Conservation (phyloP, 495 filamentous ascomycete genomes). For the Aspergillus ostianus region DNA sequence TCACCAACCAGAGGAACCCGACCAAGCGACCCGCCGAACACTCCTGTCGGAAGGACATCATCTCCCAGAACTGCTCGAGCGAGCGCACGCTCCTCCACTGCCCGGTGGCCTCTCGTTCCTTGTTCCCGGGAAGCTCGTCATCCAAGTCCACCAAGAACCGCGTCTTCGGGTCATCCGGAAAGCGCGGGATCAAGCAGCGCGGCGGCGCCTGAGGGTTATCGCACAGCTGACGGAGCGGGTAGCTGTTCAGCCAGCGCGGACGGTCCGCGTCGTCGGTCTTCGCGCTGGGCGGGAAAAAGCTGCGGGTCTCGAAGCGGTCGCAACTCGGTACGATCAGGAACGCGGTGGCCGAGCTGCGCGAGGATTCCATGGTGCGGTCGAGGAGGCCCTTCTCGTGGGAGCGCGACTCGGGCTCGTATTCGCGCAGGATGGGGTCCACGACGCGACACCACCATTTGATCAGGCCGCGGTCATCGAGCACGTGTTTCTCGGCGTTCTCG, state of each 20-base stretch:
- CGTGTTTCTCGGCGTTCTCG: slow-evolving; percentile 81
- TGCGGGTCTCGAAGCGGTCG: slow-evolving; percentile 68
- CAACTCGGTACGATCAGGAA: slow-evolving; percentile 87
- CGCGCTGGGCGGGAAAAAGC: slow-evolving; percentile 52
- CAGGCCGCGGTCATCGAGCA: slow-evolving; percentile 85
- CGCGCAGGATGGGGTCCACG: slow-evolving; percentile 67
- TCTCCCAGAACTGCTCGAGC: slow-evolving; percentile 94
- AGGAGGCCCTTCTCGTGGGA: slow-evolving; percentile 37
- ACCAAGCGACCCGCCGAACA: slow-evolving; percentile 88
- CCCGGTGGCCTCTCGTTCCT: slow-evolving; percentile 45
- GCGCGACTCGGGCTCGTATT: slow-evolving; percentile 43
- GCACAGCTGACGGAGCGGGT: slow-evolving; percentile 64
- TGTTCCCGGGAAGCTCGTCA: slow-evolving; percentile 60
- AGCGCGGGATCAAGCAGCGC: slow-evolving; percentile 81
- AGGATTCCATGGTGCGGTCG: slow-evolving; percentile 40
- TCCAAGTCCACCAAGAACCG: slow-evolving; percentile 88
- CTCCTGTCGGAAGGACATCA: slow-evolving; percentile 96
- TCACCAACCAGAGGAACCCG: slow-evolving; percentile 91
- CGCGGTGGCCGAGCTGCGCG: slow-evolving; percentile 50
- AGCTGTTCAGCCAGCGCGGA: slow-evolving; percentile 52
- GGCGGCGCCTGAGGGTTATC: slow-evolving; percentile 61
- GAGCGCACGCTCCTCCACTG: slow-evolving; percentile 80
- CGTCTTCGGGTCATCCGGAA: slow-evolving; percentile 95
- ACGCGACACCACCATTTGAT: slow-evolving; percentile 95
- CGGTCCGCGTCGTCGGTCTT: slow-evolving; percentile 44